These are phyloP conservation scores for Castanospermum australe DNA, from an alignment of 306 rosid genomes.

Conservation along the genomic window DNA sequence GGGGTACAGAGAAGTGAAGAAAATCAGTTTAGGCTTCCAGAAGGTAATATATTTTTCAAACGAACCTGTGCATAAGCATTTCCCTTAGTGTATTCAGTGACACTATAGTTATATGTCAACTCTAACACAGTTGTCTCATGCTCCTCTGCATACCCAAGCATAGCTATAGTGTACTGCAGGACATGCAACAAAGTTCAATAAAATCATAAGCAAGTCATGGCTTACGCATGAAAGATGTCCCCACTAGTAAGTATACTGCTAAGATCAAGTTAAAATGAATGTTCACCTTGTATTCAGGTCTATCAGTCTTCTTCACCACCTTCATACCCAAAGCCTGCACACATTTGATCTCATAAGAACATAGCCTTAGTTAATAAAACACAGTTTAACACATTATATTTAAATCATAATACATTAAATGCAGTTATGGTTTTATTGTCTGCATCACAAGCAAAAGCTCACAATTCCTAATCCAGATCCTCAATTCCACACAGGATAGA, in stretches of 20 bases:
- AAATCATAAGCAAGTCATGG: background rate
- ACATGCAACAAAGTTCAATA: conserved; percentile 24
- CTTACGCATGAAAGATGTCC: background rate
- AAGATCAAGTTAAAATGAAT: background rate
- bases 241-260: background rate
- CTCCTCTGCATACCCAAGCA: conserved; percentile 91
- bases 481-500: conserved; percentile 2
- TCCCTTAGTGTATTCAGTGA: conserved; percentile 88
- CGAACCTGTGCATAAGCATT: conserved; percentile 93
- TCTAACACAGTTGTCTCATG: conserved; percentile 81
- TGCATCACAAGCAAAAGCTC: conserved; percentile 16
- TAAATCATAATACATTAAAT: background rate
- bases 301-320: conserved; percentile 69
- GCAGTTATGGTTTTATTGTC: background rate
- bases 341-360: conserved; percentile 26
- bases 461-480: background rate
- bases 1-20: conserved; percentile 12
- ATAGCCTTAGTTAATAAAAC: background rate
- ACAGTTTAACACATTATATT: conserved; percentile 1
- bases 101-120: conserved; percentile 94
- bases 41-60: background rate
- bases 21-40: background rate
- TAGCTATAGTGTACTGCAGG: conserved; percentile 73
- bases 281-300: conserved; percentile 81
- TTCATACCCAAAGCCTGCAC: conserved; percentile 83